phyloP scores from a whole-genome alignment of 495 filamentous ascomycete genomes.

The Hypoxylon subgilvum region DNA sequence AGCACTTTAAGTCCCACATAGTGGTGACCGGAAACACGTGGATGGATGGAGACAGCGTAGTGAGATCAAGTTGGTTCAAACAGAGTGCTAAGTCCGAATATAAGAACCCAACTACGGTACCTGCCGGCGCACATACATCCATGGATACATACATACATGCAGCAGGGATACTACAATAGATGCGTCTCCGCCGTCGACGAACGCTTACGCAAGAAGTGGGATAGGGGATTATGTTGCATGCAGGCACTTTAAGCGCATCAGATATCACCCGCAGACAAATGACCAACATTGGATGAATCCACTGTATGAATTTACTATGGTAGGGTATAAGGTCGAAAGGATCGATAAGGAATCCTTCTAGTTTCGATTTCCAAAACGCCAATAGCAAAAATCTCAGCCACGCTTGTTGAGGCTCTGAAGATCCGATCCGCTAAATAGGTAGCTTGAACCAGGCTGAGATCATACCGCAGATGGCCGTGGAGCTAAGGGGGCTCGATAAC shows the following conservation, averaged over 20 bases:
- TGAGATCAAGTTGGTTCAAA: constrained; percentile 16
- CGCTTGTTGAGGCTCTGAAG: constrained; percentile 28
- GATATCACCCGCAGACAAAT: constrained; percentile 28
- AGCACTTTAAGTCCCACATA: constrained; percentile 30
- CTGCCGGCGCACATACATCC: constrained; percentile 23
- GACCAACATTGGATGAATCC: constrained; percentile 37
- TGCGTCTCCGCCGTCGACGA: not conserved
- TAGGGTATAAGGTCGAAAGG: constrained; percentile 24
- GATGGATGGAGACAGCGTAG: constrained; percentile 22
- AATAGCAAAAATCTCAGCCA: constrained; percentile 3
- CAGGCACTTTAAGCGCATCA: constrained; percentile 28
- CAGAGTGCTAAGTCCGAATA: not conserved
- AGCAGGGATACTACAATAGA: constrained; percentile 25
- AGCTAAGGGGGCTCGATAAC: constrained; percentile 11
- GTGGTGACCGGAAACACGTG: constrained; percentile 36
- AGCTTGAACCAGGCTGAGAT: not conserved
- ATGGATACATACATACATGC: too few species aligned
- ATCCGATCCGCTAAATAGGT: constrained; percentile 30
- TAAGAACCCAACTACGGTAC: constrained; percentile 23
- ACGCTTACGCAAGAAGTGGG: not conserved
- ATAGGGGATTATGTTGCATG: constrained; percentile 1
- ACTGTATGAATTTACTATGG: too few species aligned
- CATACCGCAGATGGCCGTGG: constrained; percentile 27
- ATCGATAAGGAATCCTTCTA: constrained; percentile 20
- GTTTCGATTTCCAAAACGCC: constrained; percentile 35